These are phyloP conservation scores for Lodderomyces jiufengensis DNA, from an alignment of 1,139 yeast species.

Conservation along the genomic window DNA sequence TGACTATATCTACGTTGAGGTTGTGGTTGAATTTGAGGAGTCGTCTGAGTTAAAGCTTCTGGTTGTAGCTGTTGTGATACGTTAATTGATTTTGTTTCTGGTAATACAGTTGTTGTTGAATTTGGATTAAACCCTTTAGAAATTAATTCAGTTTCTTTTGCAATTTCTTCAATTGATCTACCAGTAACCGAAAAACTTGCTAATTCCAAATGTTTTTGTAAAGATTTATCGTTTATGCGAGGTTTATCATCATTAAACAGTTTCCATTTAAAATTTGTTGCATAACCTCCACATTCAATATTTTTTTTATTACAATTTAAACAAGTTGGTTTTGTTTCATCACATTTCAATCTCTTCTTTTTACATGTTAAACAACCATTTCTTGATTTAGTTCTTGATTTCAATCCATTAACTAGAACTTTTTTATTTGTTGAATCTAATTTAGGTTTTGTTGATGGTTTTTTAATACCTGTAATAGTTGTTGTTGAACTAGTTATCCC, in stretches of 20 bases:
- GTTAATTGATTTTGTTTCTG: conserved; percentile 12
- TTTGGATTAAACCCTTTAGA: conserved; percentile 49
- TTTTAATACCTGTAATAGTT: too few species aligned
- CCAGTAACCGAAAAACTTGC: conserved; percentile 56
- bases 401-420: background rate
- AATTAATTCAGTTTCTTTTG: conserved; percentile 46
- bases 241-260: conserved; percentile 33
- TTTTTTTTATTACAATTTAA: conserved; percentile 74
- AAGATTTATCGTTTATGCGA: conserved; percentile 4
- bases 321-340: conserved; percentile 79
- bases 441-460: too few species aligned
- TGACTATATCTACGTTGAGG: too few species aligned
- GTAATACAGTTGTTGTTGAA: background rate
- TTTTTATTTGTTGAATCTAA: background rate
- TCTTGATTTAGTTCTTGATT: conserved; percentile 52
- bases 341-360: conserved; percentile 85
- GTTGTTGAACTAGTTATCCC: too few species aligned
- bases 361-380: conserved; percentile 90
- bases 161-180: conserved; percentile 45
- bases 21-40: too few species aligned
- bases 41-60: too few species aligned
- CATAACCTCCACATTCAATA: conserved; percentile 71
- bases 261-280: conserved; percentile 62
- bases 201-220: conserved; percentile 46
- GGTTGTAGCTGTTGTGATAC: background rate